Conservation (phyloP, 495 filamentous ascomycete species). For the Neurospora sp. region DNA sequence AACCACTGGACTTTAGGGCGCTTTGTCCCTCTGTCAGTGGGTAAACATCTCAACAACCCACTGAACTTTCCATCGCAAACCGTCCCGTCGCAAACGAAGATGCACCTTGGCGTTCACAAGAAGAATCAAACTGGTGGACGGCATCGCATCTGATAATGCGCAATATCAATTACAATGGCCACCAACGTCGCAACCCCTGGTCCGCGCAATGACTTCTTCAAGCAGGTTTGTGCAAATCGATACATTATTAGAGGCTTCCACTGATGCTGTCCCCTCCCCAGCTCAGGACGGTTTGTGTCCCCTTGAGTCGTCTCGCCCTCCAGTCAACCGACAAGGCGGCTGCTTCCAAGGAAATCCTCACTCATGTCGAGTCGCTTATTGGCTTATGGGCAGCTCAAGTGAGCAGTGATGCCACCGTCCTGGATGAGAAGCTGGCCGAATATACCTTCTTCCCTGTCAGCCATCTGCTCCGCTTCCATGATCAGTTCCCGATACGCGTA, state of each 20-base stretch:
- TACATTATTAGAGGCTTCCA: neutral
- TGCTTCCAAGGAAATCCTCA: conserved; percentile 43
- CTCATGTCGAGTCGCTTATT: conserved; percentile 45
- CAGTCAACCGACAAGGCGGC: conserved; percentile 44
- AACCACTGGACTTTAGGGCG: neutral
- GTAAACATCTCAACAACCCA: neutral
- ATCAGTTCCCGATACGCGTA: conserved; percentile 58
- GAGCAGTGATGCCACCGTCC: conserved; percentile 35
- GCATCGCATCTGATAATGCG: neutral
- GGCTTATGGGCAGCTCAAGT: conserved; percentile 42
- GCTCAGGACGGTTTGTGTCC: conserved; percentile 55
- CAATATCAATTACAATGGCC: conserved; percentile 12
- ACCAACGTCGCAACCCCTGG: conserved; percentile 1
- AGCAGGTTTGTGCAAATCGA: conserved; percentile 11
- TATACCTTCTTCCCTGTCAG: conserved; percentile 92
- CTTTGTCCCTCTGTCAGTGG: neutral
- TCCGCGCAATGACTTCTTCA: conserved; percentile 20
- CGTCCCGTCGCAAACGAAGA: neutral
- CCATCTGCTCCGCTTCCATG: conserved; percentile 69
- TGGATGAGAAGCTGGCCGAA: conserved; percentile 80
- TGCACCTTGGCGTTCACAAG: neutral
- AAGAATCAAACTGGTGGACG: neutral
- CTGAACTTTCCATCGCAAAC: neutral
- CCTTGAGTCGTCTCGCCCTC: conserved; percentile 61
- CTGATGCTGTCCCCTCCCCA: neutral